Percentiles rank a stretch among this genome's conserved stretches.
These are phyloP conservation scores for Sonneratia caseolaris DNA, from an alignment of 345 rosid species.

Conservation along the genomic window DNA sequence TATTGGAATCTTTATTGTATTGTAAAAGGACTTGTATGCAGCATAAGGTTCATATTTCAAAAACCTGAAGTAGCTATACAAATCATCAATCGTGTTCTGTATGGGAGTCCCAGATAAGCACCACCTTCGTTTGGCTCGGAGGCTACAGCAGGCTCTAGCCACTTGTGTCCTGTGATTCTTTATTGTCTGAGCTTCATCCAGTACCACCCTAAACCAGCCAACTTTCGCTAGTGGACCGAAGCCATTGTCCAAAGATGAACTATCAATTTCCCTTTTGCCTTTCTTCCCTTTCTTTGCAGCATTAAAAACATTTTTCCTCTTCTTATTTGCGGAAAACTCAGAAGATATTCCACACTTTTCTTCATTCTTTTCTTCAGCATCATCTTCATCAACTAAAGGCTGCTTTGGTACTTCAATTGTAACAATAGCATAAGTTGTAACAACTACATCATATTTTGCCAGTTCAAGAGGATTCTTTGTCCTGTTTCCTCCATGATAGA, in stretches of 20 bases:
- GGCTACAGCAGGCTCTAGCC: slow-evolving; percentile 94
- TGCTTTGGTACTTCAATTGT: slow-evolving; percentile 92
- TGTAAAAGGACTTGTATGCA: slow-evolving; percentile 50
- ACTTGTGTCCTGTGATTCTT: slow-evolving; percentile 96
- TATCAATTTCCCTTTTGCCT: slow-evolving; percentile 45
- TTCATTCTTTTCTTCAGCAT: slow-evolving; percentile 51
- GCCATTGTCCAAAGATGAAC: slow-evolving; percentile 47
- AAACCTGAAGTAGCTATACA: slow-evolving; percentile 95
- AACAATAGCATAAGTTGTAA: slow-evolving; percentile 86
- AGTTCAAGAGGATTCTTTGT: slow-evolving; percentile 77
- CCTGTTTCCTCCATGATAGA: slow-evolving; percentile 88
- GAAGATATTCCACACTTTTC: slow-evolving; percentile 59
- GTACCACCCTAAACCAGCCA: slow-evolving; percentile 71
- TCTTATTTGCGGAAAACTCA: slow-evolving; percentile 45
- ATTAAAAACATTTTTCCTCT: slow-evolving; percentile 37
- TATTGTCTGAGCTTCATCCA: slow-evolving; percentile 99
- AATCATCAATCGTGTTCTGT: slow-evolving; percentile 83
- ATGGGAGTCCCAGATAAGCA: slow-evolving; percentile 99
- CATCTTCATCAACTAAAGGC: slow-evolving; percentile 67
- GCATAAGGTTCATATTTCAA: slow-evolving; percentile 81
- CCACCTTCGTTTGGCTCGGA: slow-evolving; percentile 93
- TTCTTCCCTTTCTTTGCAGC: slow-evolving; percentile 52
- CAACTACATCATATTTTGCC: slow-evolving; percentile 81
- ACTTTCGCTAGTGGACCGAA: slow-evolving; percentile 76
- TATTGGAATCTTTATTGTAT: slow-evolving; percentile 58